These are phyloP conservation scores for Diplogelasinospora grovesii DNA, from an alignment of 495 filamentous ascomycete genomes.

Conservation along the genomic window DNA sequence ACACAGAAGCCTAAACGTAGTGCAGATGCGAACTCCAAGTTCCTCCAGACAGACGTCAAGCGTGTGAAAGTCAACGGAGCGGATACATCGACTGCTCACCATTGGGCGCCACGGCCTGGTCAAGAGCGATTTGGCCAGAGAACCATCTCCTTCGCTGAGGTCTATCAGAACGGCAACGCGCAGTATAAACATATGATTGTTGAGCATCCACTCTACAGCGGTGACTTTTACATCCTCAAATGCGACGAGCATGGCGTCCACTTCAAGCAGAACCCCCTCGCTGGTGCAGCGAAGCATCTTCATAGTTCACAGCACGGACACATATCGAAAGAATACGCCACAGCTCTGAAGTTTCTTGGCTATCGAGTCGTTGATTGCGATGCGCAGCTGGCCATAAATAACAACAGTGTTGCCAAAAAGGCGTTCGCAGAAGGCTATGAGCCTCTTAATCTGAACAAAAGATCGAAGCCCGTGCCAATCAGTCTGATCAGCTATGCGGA, in stretches of 20 bases:
- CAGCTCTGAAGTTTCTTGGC: constrained; percentile 30
- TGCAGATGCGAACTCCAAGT: too few species aligned
- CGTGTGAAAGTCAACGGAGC: too few species aligned
- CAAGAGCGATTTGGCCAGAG: too few species aligned
- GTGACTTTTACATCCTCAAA: constrained; percentile 34
- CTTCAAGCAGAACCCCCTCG: constrained; percentile 30
- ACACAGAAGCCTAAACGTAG: too few species aligned
- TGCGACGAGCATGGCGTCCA: constrained; percentile 38
- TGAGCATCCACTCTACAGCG: constrained; percentile 24
- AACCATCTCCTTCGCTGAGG: constrained; percentile 34
- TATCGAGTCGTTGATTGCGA: constrained; percentile 30
- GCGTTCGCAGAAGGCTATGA: constrained; percentile 27
- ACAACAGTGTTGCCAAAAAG: constrained; percentile 27
- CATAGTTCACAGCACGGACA: constrained; percentile 28
- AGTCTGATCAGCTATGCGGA: too few species aligned
- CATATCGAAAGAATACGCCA: constrained; percentile 23
- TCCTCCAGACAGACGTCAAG: too few species aligned
- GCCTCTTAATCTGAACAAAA: constrained; percentile 21
- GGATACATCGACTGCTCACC: too few species aligned
- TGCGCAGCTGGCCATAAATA: constrained; percentile 14
- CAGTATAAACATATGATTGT: constrained; percentile 35
- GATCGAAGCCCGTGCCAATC: constrained; percentile 18
- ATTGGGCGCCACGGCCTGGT: too few species aligned
- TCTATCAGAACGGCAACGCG: constrained; percentile 30
- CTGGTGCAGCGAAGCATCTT: constrained; percentile 39